phyloP scores from a whole-genome alignment of 805 yeast species.

The Saccharomyces paradoxus region DNA sequence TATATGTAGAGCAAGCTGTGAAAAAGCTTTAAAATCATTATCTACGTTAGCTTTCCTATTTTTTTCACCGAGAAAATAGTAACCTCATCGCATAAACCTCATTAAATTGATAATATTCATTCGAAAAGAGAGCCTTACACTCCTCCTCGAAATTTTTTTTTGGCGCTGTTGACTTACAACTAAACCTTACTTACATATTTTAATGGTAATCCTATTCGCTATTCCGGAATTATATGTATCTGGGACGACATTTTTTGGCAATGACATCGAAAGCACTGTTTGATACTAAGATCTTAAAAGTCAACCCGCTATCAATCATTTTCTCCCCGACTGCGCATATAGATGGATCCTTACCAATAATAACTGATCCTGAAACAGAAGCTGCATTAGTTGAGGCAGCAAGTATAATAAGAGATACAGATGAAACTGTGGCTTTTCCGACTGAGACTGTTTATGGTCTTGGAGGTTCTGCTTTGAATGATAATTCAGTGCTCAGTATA shows the following conservation, averaged over 20 bases:
- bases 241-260: not conserved
- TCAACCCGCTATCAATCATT: constrained; percentile 42
- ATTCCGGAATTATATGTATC: not conserved
- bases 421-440: constrained; percentile 80
- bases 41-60: not conserved
- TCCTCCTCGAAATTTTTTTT: not conserved
- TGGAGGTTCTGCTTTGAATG: constrained; percentile 77
- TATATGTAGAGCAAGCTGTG: not conserved
- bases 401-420: constrained; percentile 38
- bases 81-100: not conserved
- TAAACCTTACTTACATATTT: not conserved
- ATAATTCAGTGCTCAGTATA: constrained; percentile 65
- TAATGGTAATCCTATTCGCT: not conserved
- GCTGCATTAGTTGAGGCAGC: constrained; percentile 53
- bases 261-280: constrained; percentile 5
- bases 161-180: not conserved
- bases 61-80: not conserved
- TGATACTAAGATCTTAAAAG: constrained; percentile 43
- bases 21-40: not conserved
- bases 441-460: constrained; percentile 96
- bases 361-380: constrained; percentile 47
- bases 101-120: not conserved
- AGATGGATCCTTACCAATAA: constrained; percentile 35
- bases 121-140: not conserved
- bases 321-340: constrained; percentile 35